Conservation (phyloP, 2,329 filamentous ascomycete species). For the Bipolaris sorokiniana region DNA sequence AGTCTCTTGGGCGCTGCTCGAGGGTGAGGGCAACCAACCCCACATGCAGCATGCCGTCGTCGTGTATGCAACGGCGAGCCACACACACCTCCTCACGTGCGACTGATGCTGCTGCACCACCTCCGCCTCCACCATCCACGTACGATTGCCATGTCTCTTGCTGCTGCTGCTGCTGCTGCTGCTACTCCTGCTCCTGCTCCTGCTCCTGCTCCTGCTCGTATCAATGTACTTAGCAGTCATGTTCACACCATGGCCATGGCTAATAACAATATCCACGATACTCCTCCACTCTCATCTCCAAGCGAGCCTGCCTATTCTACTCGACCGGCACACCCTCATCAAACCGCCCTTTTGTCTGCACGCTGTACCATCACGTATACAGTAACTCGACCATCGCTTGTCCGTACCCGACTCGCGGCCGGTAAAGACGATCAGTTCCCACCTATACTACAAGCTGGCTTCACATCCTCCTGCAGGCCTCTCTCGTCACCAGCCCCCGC, state of each 20-base stretch:
- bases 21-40: not conserved
- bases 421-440: constrained; percentile 1
- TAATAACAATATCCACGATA: not conserved
- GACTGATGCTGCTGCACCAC: not conserved
- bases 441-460: not conserved
- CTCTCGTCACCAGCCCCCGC: not conserved
- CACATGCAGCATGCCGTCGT: not conserved
- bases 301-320: not conserved
- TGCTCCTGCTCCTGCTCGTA: not conserved
- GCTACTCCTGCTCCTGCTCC: not conserved
- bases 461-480: not conserved
- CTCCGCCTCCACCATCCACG: not conserved
- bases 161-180: not conserved
- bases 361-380: not conserved
- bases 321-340: constrained; percentile 1
- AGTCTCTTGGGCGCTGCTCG: not conserved
- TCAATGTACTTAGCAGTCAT: not conserved
- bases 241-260: not conserved
- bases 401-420: not conserved
- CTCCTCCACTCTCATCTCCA: not conserved
- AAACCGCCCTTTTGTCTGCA: not conserved
- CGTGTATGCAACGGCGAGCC: not conserved
- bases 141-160: not conserved
- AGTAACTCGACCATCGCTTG: constrained; percentile 10
- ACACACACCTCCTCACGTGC: not conserved